These are phyloP conservation scores for Neopestalotiopsis rosae DNA, from an alignment of 2,329 filamentous ascomycete species.

Conservation along the genomic window DNA sequence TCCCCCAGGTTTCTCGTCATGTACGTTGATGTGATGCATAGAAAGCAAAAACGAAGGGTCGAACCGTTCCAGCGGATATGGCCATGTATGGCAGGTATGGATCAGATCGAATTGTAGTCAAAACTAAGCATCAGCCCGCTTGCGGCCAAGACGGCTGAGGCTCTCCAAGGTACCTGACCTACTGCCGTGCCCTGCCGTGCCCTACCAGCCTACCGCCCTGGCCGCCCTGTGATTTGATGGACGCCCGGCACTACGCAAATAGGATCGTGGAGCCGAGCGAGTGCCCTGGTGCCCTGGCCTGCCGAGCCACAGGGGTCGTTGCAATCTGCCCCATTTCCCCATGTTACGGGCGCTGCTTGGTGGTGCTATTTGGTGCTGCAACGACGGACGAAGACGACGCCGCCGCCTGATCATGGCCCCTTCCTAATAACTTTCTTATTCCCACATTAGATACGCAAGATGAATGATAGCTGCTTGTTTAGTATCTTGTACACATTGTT, in stretches of 20 bases:
- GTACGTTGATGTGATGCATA: neutral
- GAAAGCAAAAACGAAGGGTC: slow-evolving; percentile 3
- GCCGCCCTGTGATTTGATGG: neutral
- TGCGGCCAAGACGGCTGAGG: slow-evolving; percentile 13
- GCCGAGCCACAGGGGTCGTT: slow-evolving; percentile 1
- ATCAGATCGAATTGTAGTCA: neutral
- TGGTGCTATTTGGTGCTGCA: too few species aligned
- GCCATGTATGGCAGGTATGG: neutral
- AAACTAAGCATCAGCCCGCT: neutral
- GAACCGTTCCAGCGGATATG: neutral
- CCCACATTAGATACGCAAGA: too few species aligned
- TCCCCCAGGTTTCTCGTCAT: too few species aligned
- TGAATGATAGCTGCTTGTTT: too few species aligned
- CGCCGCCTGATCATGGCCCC: too few species aligned
- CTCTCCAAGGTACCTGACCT: neutral
- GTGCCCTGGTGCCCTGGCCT: neutral
- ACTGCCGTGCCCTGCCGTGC: neutral
- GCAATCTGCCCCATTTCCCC: neutral
- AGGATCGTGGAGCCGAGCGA: neutral
- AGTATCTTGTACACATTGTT: too few species aligned
- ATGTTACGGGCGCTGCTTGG: neutral
- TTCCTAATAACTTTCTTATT: too few species aligned
- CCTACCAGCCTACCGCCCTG: neutral
- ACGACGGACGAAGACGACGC: too few species aligned
- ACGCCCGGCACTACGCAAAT: neutral